Percentiles rank a stretch among this genome's conserved stretches.
phyloP scores from a whole-genome alignment of 1,284 basidiomycete genomes.

The Inonotus obliquus region DNA sequence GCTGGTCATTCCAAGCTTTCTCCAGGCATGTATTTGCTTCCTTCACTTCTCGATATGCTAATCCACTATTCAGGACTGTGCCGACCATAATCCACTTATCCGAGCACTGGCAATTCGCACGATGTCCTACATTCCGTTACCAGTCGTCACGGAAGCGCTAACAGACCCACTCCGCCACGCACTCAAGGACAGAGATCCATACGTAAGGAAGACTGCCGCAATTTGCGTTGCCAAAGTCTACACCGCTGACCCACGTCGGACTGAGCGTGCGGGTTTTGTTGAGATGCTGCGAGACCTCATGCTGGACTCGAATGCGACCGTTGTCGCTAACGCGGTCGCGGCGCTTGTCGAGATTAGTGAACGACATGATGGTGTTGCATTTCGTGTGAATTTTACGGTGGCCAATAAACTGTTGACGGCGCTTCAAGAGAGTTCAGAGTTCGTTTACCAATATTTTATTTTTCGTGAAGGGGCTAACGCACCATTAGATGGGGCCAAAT shows the following conservation, averaged over 20 bases:
- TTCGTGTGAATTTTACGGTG: conserved; percentile 78
- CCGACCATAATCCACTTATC: conserved; percentile 88
- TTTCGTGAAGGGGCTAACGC: neutral
- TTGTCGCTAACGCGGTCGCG: conserved; percentile 92
- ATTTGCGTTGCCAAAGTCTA: conserved; percentile 93
- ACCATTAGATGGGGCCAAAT: conserved; percentile 91
- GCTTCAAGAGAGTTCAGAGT: conserved; percentile 90
- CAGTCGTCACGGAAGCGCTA: conserved; percentile 74
- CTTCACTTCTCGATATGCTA: neutral
- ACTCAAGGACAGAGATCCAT: conserved; percentile 86
- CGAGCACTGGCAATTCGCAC: conserved; percentile 91
- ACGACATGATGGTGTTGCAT: conserved; percentile 83
- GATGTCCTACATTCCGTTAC: conserved; percentile 93
- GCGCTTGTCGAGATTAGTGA: conserved; percentile 91
- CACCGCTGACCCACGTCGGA: conserved; percentile 76
- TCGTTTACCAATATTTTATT: conserved; percentile 29
- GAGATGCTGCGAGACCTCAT: conserved; percentile 84
- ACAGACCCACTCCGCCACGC: conserved; percentile 84
- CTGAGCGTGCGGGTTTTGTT: conserved; percentile 84
- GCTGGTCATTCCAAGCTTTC: conserved; percentile 83
- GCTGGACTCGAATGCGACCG: conserved; percentile 91
- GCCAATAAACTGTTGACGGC: conserved; percentile 84
- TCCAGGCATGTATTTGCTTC: conserved; percentile 54
- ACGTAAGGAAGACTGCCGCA: conserved; percentile 95
- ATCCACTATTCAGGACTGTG: conserved; percentile 64